These are phyloP conservation scores for Chalaropsis thielavioides DNA, from an alignment of 2,329 filamentous ascomycete genomes.

Conservation along the genomic window DNA sequence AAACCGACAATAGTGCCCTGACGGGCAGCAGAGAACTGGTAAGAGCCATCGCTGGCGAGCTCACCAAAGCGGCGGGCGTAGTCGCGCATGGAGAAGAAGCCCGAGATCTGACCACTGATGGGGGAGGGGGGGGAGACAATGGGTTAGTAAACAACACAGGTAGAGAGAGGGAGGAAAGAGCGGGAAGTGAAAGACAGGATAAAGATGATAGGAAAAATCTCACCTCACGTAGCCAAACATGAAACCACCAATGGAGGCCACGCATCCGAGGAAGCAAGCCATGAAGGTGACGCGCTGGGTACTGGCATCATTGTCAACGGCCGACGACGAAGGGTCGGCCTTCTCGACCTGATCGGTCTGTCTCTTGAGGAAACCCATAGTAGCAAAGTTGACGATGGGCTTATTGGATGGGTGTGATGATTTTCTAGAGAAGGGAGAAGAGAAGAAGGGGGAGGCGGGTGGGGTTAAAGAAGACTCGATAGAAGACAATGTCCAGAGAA, in stretches of 20 bases:
- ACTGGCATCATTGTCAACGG: slow-evolving; percentile 3
- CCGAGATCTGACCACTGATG: slow-evolving; percentile 42
- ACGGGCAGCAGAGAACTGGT: slow-evolving; percentile 41
- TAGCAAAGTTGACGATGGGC: background rate
- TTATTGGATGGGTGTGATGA: background rate
- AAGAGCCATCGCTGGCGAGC: slow-evolving; percentile 24
- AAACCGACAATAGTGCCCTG: slow-evolving; percentile 51
- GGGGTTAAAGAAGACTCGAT: background rate
- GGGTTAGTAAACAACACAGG: background rate
- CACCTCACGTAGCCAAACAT: slow-evolving; percentile 45
- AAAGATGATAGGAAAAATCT: too few relatives aligned
- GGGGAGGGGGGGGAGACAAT: slow-evolving; percentile 9
- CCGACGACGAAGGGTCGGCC: slow-evolving; percentile 8
- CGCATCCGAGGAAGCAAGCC: slow-evolving; percentile 35
- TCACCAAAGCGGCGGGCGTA: slow-evolving; percentile 41
- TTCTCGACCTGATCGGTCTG: slow-evolving; percentile 17
- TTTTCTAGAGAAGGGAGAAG: background rate
- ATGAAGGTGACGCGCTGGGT: slow-evolving; percentile 27
- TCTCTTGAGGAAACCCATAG: slow-evolving; percentile 18
- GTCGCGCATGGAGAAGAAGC: slow-evolving; percentile 47
- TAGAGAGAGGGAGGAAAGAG: background rate
- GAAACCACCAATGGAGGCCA: slow-evolving; percentile 42
- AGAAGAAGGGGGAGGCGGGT: background rate
- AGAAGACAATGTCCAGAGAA: background rate
- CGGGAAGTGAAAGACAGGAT: background rate